Percentiles rank a stretch among this genome's conserved stretches.
Evolutionary conservation across 2,329 filamentous ascomycete species (phyloP).

Genomic region (Fusarium virguliforme): DNA sequence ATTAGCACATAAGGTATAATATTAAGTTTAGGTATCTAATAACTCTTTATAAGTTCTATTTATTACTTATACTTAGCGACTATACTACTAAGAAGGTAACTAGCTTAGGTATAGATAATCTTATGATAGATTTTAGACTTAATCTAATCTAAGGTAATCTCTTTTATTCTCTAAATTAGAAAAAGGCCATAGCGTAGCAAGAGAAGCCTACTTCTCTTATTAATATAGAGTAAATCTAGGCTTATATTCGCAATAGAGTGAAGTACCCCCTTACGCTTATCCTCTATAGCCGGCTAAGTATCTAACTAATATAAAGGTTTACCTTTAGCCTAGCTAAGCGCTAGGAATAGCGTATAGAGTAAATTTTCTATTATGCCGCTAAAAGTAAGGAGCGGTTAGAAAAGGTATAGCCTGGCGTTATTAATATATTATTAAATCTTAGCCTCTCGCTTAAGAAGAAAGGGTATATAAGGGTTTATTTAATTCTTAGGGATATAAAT

Average conservation of each 20-base stretch:
- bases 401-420: not conserved
- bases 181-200: too few relatives aligned
- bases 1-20: too few relatives aligned
- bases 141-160: too few relatives aligned
- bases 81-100: too few relatives aligned
- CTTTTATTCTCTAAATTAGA: too few relatives aligned
- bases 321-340: not conserved
- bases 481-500: not conserved
- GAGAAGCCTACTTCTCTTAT: too few relatives aligned
- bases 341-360: not conserved
- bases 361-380: not conserved
- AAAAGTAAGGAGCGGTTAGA: not conserved
- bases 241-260: not conserved
- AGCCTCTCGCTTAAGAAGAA: not conserved
- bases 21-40: too few relatives aligned
- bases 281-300: not conserved
- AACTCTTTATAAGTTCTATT: too few relatives aligned
- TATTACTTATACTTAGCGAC: too few relatives aligned
- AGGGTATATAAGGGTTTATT: not conserved
- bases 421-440: not conserved
- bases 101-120: too few relatives aligned
- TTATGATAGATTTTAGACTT: too few relatives aligned
- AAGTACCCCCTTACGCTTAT: not conserved
- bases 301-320: constrained; percentile 3
- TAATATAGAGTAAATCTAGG: too few relatives aligned